phyloP scores from a whole-genome alignment of 2,329 filamentous ascomycete species.

The Rutstroemia sp. region DNA sequence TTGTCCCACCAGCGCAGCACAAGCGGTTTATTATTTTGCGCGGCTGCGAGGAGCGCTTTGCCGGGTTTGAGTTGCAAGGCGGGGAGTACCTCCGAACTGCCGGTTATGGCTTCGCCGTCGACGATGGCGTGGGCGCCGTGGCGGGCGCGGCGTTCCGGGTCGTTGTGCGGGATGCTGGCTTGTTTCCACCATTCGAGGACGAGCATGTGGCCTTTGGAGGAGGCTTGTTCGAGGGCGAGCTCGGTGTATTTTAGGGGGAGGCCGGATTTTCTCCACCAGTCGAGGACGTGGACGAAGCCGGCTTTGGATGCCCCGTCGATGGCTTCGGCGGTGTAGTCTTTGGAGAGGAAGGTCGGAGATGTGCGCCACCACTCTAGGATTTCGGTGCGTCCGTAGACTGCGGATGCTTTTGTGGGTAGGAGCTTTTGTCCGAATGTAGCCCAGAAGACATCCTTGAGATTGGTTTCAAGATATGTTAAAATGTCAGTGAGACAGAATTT shows the following conservation, averaged over 20 bases:
- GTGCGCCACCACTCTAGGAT: conserved; percentile 90
- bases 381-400: conserved; percentile 74
- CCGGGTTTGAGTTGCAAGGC: conserved; percentile 65
- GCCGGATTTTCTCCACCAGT: conserved; percentile 85
- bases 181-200: conserved; percentile 93
- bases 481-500: conserved; percentile 80
- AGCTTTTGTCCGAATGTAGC: conserved; percentile 75
- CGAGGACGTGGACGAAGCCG: conserved; percentile 76
- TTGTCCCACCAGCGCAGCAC: conserved; percentile 84
- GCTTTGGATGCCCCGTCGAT: conserved; percentile 82
- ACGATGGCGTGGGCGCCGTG: conserved; percentile 19
- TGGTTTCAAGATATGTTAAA: conserved; percentile 62
- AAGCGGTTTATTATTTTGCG: conserved; percentile 70
- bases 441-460: conserved; percentile 71
- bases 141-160: conserved; percentile 24
- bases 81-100: conserved; percentile 22
- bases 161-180: conserved; percentile 47
- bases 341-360: conserved; percentile 72
- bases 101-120: conserved; percentile 12
- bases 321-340: conserved; percentile 70
- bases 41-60: conserved; percentile 74
- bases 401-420: conserved; percentile 80
- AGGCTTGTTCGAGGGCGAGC: conserved; percentile 79
- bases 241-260: conserved; percentile 81
- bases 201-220: conserved; percentile 71